Base-by-base conservation (phyloP, 352 stramenopile species). In the Phytophthora lateralis region DNA sequence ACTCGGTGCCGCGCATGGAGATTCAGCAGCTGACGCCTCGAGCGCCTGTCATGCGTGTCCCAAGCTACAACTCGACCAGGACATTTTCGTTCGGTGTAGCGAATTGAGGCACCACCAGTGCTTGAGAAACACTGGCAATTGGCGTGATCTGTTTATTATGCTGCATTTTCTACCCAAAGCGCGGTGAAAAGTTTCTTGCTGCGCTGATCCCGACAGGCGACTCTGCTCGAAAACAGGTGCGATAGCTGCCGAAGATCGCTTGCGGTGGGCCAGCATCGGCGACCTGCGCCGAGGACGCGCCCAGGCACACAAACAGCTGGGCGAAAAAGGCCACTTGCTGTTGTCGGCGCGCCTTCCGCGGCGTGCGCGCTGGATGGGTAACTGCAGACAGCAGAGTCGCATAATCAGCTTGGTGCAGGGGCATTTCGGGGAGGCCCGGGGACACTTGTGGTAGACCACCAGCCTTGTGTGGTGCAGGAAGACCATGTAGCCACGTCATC, bases 241-340 rank as follows among this genome's bases (percentile, higher is more conserved):
- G 62, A 74, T 74, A 59, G 59, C 37, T 59, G 55, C 29, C 34
- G 53, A 52, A 59, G 42, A 54, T 61, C 21, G 24, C 39, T 41
- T 18, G 6, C 35, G 35, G 11, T 41, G 35, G 35, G 12, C 2
- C 11, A 41, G 35, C 5, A 6, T 41, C 35, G 35, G 34, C 60
- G 41, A 38, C 43, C 39, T 34, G 34, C 30, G 38, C n/a, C 35
- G 32, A 62, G 60, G 60, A 37, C 59, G 21, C 32, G 48, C 51
- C 11, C 50, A 59, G 32, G 60, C 54, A 64, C 54, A 64, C 47
- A 68, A 74, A 65, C 67, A 71, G 62, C 62, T 72, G 67, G 39
- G 32, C 14, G 27, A 60, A 55, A 60, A 64, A 59, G 55, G 43
- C 39, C 64, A 59, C n/a, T 65, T 71, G 62, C 52, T 75, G 62